Percentiles rank a stretch among this genome's conserved stretches.
Conservation (phyloP, 2,329 filamentous ascomycete genomes). For the Arthroderma uncinatum region DNA sequence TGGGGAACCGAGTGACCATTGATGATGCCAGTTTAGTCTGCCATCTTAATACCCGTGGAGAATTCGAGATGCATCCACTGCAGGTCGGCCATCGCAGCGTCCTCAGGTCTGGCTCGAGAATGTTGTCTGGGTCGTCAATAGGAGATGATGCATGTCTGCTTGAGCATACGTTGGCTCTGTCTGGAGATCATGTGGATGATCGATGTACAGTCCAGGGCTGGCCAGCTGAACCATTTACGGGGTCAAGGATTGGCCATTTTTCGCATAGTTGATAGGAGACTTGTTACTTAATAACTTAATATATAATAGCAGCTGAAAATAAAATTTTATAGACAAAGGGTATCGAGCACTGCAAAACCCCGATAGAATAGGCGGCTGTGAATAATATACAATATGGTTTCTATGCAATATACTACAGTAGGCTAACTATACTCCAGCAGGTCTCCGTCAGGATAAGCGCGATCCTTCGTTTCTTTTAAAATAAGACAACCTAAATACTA, state of each 20-base stretch:
- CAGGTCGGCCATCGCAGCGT: slow-evolving; percentile 1
- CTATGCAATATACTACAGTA: too few relatives aligned
- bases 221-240: slow-evolving; percentile 1
- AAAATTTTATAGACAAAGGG: too few relatives aligned
- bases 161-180: slow-evolving; percentile 2
- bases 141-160: slow-evolving; percentile 1
- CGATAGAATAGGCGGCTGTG: too few relatives aligned
- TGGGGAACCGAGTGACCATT: slow-evolving; percentile 2
- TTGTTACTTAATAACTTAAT: too few relatives aligned
- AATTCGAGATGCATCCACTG: slow-evolving; percentile 3
- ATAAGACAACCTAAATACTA: too few relatives aligned
- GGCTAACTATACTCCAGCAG: too few relatives aligned
- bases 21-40: slow-evolving; percentile 6
- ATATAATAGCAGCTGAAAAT: too few relatives aligned
- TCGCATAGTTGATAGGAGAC: too few relatives aligned
- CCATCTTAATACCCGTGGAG: slow-evolving; percentile 2
- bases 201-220: not conserved
- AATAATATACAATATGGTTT: too few relatives aligned
- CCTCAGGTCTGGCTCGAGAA: not conserved
- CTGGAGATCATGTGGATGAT: not conserved
- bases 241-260: not conserved
- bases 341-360: too few relatives aligned
- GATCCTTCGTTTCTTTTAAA: too few relatives aligned
- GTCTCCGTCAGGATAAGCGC: too few relatives aligned
- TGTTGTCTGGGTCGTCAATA: not conserved